Conservation (phyloP, 345 rosid genomes). For the Pugionium dolabratum region DNA sequence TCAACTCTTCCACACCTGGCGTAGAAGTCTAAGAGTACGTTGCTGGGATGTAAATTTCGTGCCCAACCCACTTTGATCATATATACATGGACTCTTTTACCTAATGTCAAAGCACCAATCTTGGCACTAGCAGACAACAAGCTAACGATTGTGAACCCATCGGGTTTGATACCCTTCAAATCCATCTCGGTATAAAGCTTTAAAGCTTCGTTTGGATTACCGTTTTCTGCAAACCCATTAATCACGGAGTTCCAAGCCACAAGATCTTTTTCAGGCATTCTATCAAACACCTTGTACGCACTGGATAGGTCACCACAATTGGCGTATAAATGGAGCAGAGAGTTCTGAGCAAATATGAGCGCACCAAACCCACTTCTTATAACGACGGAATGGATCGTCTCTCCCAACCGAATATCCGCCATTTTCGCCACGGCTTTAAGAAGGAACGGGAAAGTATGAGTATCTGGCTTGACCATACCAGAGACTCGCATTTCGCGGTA, state of each 20-base stretch:
- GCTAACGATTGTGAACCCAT: slow-evolving; percentile 78
- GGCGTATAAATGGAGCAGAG: slow-evolving; percentile 58
- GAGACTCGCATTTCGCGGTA: slow-evolving; percentile 50
- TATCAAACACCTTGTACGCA: slow-evolving; percentile 66
- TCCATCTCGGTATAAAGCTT: slow-evolving; percentile 56
- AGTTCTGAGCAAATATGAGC: slow-evolving; percentile 65
- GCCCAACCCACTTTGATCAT: slow-evolving; percentile 56
- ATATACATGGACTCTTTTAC: slow-evolving; percentile 66
- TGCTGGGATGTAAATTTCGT: slow-evolving; percentile 52
- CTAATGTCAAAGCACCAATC: slow-evolving; percentile 70
- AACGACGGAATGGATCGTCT: slow-evolving; percentile 53
- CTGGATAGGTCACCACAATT: slow-evolving; percentile 50
- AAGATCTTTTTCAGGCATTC: slow-evolving; percentile 61
- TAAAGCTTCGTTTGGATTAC: slow-evolving; percentile 66
- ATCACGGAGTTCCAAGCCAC: slow-evolving; percentile 96
- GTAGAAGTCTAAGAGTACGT: slow-evolving; percentile 77
- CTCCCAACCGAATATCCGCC: slow-evolving; percentile 51
- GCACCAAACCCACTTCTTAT: slow-evolving; percentile 64
- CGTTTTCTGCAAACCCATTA: slow-evolving; percentile 75
- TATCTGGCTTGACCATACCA: slow-evolving; percentile 58
- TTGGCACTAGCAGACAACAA: slow-evolving; percentile 77
- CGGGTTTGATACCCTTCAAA: slow-evolving; percentile 58
- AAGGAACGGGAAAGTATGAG: slow-evolving; percentile 84
- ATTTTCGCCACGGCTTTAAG: slow-evolving; percentile 68
- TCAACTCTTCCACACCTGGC: slow-evolving; percentile 63